phyloP scores from a whole-genome alignment of 164 flowering plant species.

The Sextonia rubra region DNA sequence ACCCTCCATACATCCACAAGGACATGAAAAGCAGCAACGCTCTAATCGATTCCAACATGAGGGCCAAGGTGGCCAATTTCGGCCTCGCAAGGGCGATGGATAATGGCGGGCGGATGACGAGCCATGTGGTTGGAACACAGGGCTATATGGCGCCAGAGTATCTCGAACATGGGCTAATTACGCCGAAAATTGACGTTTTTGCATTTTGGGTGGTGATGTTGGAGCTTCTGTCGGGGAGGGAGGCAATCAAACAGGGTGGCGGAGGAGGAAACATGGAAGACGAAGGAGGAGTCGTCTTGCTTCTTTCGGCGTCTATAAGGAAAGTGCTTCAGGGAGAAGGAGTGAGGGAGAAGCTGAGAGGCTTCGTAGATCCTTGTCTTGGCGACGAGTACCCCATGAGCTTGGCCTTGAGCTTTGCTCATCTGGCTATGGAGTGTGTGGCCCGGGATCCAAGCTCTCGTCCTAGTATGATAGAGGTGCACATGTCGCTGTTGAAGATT shows the following conservation, averaged over 20 bases:
- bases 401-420: conserved; percentile 54
- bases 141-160: conserved; percentile 81
- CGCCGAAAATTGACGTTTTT: conserved; percentile 66
- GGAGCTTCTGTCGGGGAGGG: conserved; percentile 71
- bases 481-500: not conserved
- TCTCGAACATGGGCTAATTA: conserved; percentile 54
- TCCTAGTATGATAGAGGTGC: not conserved
- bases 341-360: too few species aligned
- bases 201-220: conserved; percentile 61
- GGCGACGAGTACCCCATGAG: conserved; percentile 48
- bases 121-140: conserved; percentile 62
- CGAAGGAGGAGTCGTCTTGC: conserved; percentile 18
- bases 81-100: conserved; percentile 41
- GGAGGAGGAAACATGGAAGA: conserved; percentile 3
- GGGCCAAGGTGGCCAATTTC: conserved; percentile 38
- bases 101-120: conserved; percentile 12
- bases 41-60: conserved; percentile 8
- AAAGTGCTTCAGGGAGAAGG: too few species aligned
- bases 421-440: conserved; percentile 48
- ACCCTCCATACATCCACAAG: conserved; percentile 11
- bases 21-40: conserved; percentile 10
- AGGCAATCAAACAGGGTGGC: conserved; percentile 30
- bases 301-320: too few species aligned
- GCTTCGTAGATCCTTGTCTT: conserved; percentile 38
- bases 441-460: conserved; percentile 41